These are phyloP conservation scores for Xylaria longipes DNA, from an alignment of 495 filamentous ascomycete species.

Conservation along the genomic window DNA sequence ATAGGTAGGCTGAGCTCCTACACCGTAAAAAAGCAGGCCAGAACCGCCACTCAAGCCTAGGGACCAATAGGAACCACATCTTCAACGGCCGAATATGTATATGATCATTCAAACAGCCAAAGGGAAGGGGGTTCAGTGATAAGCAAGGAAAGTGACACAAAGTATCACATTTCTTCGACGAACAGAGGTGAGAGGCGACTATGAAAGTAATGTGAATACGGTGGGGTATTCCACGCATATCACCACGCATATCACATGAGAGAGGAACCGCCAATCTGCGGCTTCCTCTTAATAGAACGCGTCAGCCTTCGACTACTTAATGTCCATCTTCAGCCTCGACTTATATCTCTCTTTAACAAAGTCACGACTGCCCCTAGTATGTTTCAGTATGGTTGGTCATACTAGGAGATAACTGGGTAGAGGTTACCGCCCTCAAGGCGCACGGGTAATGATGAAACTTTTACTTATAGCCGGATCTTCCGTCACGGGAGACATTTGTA, in stretches of 20 bases:
- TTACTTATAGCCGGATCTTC: background rate
- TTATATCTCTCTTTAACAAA: background rate
- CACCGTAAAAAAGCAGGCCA: too few species aligned
- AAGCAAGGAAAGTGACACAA: background rate
- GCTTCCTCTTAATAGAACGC: background rate
- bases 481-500: background rate
- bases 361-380: background rate
- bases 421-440: background rate
- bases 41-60: background rate
- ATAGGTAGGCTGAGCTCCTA: background rate
- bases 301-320: background rate
- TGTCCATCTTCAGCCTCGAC: background rate
- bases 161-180: background rate
- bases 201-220: background rate
- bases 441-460: background rate
- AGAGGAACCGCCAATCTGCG: background rate
- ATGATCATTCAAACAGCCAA: background rate
- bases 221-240: background rate
- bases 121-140: background rate
- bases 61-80: background rate
- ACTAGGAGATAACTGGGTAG: background rate
- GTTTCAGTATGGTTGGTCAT: background rate
- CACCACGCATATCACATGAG: background rate
- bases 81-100: background rate
- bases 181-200: background rate